Base-by-base conservation (phyloP, 192 early-diverging fungal species). In the Coemansia reversa region DNA sequence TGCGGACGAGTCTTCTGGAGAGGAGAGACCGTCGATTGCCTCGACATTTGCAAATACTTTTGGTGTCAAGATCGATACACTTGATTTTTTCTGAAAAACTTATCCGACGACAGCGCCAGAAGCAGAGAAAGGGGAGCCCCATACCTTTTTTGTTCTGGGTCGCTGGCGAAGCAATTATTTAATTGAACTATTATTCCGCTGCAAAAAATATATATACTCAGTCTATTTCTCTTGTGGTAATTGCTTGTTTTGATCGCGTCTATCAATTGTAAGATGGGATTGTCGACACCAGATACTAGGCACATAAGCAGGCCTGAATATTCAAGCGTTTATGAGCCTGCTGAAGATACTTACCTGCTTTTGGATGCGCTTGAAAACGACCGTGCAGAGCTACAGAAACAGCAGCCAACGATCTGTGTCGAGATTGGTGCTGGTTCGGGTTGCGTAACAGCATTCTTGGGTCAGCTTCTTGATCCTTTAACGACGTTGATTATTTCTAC, bases 341-440 rank as follows among this genome's bases (percentile, higher is more conserved):
- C 78, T 7, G 95, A 98, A 83, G 96, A 98, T 72, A 94, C 94
- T 0, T 98, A 95, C 68, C 74, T 98, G 51, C 78, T 98, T 18
- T 79, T 98, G 25, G 94, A 97, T 70, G 90, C 92, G 3, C 85
- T 98, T n/a, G 94, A 97, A 62, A 79, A 84, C 53, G 94, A 96
- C 53, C 73, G 62, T 0, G 20, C 67, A 6, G 67, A 80, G 29
- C 55, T 96, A 39, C 79, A 84, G 20, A 62, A 65, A 7, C 73
- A 70, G 9, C 56, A 77, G 4, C 93, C 94, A 32, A 69, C 79
- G 1, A 63, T 94, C 5, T 91, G 90, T 50, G 79, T 97, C 11
- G 96, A 98, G 62, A 88, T 98, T 51, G 96, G 96, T 39, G 91
- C 90, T 0, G 58, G 96, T 84, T 92, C 91, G 0, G 96, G 95